Evolutionary conservation across 768 basidiomycete genomes (phyloP).

Genomic region (Suillus plorans): DNA sequence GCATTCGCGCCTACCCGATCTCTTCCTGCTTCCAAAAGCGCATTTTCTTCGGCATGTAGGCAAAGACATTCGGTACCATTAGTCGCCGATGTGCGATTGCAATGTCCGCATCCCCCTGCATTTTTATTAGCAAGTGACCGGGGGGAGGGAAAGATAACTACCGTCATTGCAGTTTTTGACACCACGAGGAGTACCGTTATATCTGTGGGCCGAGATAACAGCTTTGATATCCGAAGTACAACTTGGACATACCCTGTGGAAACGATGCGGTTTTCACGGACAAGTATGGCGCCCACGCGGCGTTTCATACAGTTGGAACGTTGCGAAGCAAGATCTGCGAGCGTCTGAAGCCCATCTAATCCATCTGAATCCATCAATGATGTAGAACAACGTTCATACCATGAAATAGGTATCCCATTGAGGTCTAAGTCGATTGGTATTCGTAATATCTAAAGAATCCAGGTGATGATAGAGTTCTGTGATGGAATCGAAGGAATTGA

Average conservation of each 20-base stretch:
- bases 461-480: slow-evolving; percentile 61
- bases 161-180: slow-evolving; percentile 75
- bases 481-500: slow-evolving; percentile 61
- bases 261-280: slow-evolving; percentile 77
- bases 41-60: slow-evolving; percentile 98
- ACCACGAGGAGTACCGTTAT: slow-evolving; percentile 95
- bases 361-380: slow-evolving; percentile 10
- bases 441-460: slow-evolving; percentile 63
- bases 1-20: slow-evolving; percentile 82
- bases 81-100: slow-evolving; percentile 55
- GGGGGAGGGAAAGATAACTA: background rate
- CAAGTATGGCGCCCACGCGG: slow-evolving; percentile 91
- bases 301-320: slow-evolving; percentile 97
- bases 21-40: slow-evolving; percentile 88
- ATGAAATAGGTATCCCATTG: slow-evolving; percentile 98
- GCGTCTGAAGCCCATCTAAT: slow-evolving; percentile 48
- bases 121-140: slow-evolving; percentile 50
- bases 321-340: slow-evolving; percentile 86
- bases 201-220: slow-evolving; percentile 43
- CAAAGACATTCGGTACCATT: slow-evolving; percentile 82
- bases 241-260: slow-evolving; percentile 63
- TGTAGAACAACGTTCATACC: slow-evolving; percentile 44
- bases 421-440: slow-evolving; percentile 78
- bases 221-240: background rate
- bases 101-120: slow-evolving; percentile 85